phyloP scores from a whole-genome alignment of 495 filamentous ascomycete species.

The Lichenothelia convexa region DNA sequence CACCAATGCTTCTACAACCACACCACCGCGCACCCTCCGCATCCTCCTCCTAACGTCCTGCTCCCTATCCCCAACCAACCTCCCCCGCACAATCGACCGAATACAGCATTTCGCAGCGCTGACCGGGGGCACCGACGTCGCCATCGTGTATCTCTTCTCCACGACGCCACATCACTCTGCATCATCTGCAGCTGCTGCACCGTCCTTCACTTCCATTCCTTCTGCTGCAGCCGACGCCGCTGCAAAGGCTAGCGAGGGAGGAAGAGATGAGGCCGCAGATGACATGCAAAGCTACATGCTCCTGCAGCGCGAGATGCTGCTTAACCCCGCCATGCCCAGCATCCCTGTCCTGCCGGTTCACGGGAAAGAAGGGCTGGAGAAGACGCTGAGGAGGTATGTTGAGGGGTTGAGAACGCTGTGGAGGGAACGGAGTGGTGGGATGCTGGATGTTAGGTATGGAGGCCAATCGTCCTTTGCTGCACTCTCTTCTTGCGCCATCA shows the following conservation, averaged over 20 bases:
- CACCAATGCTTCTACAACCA: too few relatives aligned
- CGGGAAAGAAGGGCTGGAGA: constrained; percentile 2
- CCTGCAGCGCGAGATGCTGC: too few relatives aligned
- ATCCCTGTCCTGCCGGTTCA: constrained; percentile 42
- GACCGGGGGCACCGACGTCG: constrained; percentile 23
- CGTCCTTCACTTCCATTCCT: constrained; percentile 11
- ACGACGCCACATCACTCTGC: neutral
- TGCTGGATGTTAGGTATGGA: too few relatives aligned
- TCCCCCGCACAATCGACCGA: constrained; percentile 19
- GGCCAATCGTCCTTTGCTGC: too few relatives aligned
- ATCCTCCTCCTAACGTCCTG: constrained; percentile 35
- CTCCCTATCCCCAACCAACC: constrained; percentile 19
- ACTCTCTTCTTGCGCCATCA: too few relatives aligned
- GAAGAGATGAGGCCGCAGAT: too few relatives aligned
- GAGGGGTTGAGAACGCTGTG: neutral
- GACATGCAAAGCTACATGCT: too few relatives aligned
- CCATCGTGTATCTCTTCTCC: constrained; percentile 34
- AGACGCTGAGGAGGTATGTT: constrained; percentile 4
- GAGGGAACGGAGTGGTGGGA: too few relatives aligned
- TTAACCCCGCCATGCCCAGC: constrained; percentile 30
- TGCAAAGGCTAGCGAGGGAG: too few relatives aligned
- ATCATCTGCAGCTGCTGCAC: neutral
- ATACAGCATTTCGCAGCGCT: constrained; percentile 31
- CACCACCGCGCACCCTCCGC: constrained; percentile 17
- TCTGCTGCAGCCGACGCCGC: constrained; percentile 20